These are phyloP conservation scores for Geranium incanum DNA, from an alignment of 441 rosid species.

Conservation along the genomic window DNA sequence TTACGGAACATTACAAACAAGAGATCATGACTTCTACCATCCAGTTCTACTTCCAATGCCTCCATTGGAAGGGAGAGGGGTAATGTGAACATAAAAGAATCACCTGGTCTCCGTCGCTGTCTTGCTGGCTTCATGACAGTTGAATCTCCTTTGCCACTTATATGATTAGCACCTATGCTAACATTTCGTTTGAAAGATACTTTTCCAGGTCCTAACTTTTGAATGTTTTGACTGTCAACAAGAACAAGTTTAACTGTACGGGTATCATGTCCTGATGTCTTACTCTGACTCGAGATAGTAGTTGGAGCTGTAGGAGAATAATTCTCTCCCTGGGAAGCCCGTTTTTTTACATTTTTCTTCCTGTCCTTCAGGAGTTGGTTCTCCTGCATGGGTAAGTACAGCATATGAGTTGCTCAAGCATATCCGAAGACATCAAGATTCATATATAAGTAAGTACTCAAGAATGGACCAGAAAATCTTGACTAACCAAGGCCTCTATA, in stretches of 20 bases:
- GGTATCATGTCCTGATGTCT: slow-evolving; percentile 54
- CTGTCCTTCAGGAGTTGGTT: slow-evolving; percentile 91
- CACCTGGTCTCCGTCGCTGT: slow-evolving; percentile 78
- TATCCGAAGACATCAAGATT: slow-evolving; percentile 19
- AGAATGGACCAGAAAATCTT: slow-evolving; percentile 12
- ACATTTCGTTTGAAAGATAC: slow-evolving; percentile 57
- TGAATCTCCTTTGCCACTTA: slow-evolving; percentile 53
- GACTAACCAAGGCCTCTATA: slow-evolving; percentile 91
- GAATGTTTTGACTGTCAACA: slow-evolving; percentile 70
- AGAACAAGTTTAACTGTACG: slow-evolving; percentile 63
- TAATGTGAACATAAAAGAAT: not conserved
- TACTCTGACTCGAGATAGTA: slow-evolving; percentile 48
- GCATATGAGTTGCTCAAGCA: slow-evolving; percentile 25
- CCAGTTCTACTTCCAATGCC: not conserved
- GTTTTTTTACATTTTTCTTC: slow-evolving; percentile 68
- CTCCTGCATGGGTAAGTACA: slow-evolving; percentile 50
- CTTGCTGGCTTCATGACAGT: slow-evolving; percentile 56
- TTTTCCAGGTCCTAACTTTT: slow-evolving; percentile 66
- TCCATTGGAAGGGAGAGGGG: not conserved
- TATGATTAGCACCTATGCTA: slow-evolving; percentile 45
- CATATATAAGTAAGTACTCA: slow-evolving; percentile 12
- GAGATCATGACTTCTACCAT: slow-evolving; percentile 2
- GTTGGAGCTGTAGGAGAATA: slow-evolving; percentile 47
- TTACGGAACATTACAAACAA: slow-evolving; percentile 4
- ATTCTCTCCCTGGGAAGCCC: slow-evolving; percentile 66